Evolutionary conservation across 176 grass and related monocot species (phyloP).

Genomic region (Poa annua): DNA sequence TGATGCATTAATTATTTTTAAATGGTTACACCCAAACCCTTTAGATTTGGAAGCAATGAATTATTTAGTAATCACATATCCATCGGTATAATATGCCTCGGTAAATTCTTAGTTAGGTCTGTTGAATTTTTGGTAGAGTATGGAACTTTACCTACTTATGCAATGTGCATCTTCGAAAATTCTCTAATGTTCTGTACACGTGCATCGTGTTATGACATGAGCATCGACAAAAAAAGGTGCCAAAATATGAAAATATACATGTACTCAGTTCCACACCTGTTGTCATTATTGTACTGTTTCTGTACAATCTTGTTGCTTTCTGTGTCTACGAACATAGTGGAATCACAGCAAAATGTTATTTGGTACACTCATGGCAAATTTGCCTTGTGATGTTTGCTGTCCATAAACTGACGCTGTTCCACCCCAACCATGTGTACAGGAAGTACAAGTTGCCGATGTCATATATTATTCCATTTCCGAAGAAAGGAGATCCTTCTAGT

Average conservation of each 20-base stretch:
- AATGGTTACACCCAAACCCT: neutral
- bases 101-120: constrained; percentile 1
- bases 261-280: neutral
- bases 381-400: constrained; percentile 16
- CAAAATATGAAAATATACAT: neutral
- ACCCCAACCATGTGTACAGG: constrained; percentile 51
- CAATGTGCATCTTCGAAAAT: neutral
- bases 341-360: neutral
- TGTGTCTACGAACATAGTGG: constrained; percentile 16
- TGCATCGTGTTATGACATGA: neutral
- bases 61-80: constrained; percentile 7
- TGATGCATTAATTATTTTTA: neutral
- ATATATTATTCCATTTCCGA: constrained; percentile 94
- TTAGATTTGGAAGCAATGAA: constrained; percentile 6
- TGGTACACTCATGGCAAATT: constrained; percentile 22
- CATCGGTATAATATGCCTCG: neutral
- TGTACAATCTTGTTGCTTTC: constrained; percentile 6
- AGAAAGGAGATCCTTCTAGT: constrained; percentile 85
- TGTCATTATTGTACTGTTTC: constrained; percentile 26
- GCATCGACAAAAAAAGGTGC: neutral
- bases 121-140: neutral
- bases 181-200: neutral
- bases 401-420: constrained; percentile 36
- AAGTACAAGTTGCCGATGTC: constrained; percentile 83
- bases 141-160: neutral